A percentile compares a stretch with the other conserved stretches of the same genome.
These are phyloP conservation scores for Juncus effusus DNA, from an alignment of 176 grass and related monocot genomes.

Conservation along the genomic window DNA sequence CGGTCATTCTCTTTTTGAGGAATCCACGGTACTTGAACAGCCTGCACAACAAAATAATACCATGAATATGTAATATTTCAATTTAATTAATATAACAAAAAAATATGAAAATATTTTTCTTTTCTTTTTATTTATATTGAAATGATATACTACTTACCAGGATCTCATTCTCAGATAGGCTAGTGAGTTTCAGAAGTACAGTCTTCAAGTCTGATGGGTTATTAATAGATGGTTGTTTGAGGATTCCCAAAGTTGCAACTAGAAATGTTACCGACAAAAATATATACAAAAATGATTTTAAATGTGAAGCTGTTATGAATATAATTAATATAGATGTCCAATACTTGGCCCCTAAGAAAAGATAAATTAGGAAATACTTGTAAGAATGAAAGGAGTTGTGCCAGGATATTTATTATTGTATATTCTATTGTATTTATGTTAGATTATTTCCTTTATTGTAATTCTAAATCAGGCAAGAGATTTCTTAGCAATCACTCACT, in stretches of 20 bases:
- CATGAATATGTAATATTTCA: background rate
- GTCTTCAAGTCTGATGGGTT: constrained; percentile 8
- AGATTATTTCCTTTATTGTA: too few relatives aligned
- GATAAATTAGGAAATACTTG: too few relatives aligned
- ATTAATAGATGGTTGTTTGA: constrained; percentile 7
- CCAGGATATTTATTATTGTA: too few relatives aligned
- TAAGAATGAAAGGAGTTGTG: too few relatives aligned
- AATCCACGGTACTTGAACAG: constrained; percentile 23
- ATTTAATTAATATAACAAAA: background rate
- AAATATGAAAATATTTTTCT: background rate
- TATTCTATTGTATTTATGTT: too few relatives aligned
- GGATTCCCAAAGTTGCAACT: background rate
- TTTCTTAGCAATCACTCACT: too few relatives aligned
- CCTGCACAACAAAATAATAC: constrained; percentile 2
- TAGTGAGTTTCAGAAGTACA: background rate
- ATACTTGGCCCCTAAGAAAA: too few relatives aligned
- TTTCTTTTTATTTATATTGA: background rate
- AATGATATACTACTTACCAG: background rate
- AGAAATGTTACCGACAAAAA: background rate
- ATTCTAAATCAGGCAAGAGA: too few relatives aligned
- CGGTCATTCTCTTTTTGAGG: constrained; percentile 19
- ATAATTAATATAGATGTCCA: too few relatives aligned
- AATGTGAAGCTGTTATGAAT: too few relatives aligned
- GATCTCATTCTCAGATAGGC: constrained; percentile 9
- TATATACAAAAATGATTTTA: too few relatives aligned